A percentile compares a stretch with the other conserved stretches of the same genome.
Conservation (phyloP, 2,329 filamentous ascomycete genomes). For the Neofusicoccum parvum region DNA sequence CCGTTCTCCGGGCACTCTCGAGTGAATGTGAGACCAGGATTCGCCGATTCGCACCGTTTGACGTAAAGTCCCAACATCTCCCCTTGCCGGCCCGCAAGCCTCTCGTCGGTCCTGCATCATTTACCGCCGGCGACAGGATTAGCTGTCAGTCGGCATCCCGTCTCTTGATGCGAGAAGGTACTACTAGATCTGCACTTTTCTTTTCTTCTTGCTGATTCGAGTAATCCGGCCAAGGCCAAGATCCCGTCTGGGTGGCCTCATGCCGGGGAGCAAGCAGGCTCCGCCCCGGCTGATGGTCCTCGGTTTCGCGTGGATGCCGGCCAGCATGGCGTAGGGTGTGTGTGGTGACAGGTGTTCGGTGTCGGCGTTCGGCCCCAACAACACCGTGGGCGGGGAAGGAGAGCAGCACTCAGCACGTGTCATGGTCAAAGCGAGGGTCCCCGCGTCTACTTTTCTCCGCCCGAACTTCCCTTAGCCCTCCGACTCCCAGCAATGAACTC, state of each 20-base stretch:
- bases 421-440: background rate
- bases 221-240: constrained; percentile 1
- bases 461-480: background rate
- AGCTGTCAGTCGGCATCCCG: background rate
- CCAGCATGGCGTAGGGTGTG: background rate
- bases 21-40: background rate
- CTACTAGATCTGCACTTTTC: background rate
- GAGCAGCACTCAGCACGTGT: constrained; percentile 1
- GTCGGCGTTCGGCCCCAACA: constrained; percentile 8
- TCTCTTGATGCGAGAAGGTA: background rate
- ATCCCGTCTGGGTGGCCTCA: constrained; percentile 11
- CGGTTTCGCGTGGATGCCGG: constrained; percentile 6
- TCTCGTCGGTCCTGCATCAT: background rate
- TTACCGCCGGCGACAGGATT: background rate
- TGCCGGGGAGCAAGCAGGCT: background rate
- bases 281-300: constrained; percentile 3
- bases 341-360: constrained; percentile 15
- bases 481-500: background rate
- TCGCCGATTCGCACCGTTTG: background rate
- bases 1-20: background rate
- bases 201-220: background rate
- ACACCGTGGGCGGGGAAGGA: background rate
- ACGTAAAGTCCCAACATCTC: background rate
- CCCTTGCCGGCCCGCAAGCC: background rate
- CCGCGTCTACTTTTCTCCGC: constrained; percentile 13